Conservation (phyloP, 805 yeast genomes). For the Osmozyma mogii region DNA sequence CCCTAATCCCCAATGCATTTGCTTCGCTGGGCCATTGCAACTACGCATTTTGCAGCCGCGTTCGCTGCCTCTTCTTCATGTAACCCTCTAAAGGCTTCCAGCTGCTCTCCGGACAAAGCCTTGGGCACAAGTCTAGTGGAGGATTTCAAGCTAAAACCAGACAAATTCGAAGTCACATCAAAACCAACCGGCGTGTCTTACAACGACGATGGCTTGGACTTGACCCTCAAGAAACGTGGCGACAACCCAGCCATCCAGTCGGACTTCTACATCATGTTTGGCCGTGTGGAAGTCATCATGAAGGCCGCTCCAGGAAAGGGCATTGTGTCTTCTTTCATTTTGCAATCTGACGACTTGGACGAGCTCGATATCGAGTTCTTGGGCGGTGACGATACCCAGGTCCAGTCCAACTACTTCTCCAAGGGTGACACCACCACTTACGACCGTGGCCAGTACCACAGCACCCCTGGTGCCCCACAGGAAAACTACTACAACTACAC, state of each 20-base stretch:
- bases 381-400: slow-evolving; percentile 11
- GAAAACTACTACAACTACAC: slow-evolving; percentile 10
- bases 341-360: slow-evolving; percentile 12
- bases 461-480: slow-evolving; percentile 7
- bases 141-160: slow-evolving; percentile 11
- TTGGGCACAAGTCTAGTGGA: slow-evolving; percentile 23
- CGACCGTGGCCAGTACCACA: slow-evolving; percentile 11
- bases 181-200: slow-evolving; percentile 5
- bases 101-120: slow-evolving; percentile 24
- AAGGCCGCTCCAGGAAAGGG: slow-evolving; percentile 12
- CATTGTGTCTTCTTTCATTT: slow-evolving; percentile 8
- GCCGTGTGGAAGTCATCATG: slow-evolving; percentile 10
- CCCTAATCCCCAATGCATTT: too few relatives aligned
- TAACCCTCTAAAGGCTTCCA: slow-evolving; percentile 17
- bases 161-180: slow-evolving; percentile 7
- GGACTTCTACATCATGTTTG: slow-evolving; percentile 13
- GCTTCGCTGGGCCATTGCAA: too few relatives aligned
- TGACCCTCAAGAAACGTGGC: slow-evolving; percentile 8
- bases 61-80: slow-evolving; percentile 13
- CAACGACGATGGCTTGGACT: slow-evolving; percentile 6
- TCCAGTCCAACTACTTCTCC: slow-evolving; percentile 11
- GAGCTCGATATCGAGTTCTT: slow-evolving; percentile 12
- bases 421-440: slow-evolving; percentile 10
- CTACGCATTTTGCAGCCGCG: too few relatives aligned
- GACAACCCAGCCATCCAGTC: slow-evolving; percentile 12